These are phyloP conservation scores for Pugionium cornutum DNA, from an alignment of 345 rosid species.

Conservation along the genomic window DNA sequence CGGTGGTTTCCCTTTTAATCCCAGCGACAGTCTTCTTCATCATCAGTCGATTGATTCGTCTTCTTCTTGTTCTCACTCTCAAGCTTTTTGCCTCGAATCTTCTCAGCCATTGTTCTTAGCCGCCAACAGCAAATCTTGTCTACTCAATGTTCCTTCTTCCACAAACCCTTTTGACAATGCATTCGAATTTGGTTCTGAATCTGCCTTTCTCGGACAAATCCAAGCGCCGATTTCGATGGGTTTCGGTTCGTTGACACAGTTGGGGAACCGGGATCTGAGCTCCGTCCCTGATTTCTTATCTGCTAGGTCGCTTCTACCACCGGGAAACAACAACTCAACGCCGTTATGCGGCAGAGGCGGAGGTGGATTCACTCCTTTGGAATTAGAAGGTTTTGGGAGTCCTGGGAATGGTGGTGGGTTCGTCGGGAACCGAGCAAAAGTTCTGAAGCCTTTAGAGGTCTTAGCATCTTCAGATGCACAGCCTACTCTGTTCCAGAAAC, in stretches of 20 bases:
- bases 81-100: constrained; percentile 55
- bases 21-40: constrained; percentile 47
- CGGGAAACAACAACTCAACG: constrained; percentile 39
- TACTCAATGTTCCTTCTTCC: constrained; percentile 44
- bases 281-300: constrained; percentile 52
- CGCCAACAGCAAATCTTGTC: constrained; percentile 45
- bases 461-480: constrained; percentile 58
- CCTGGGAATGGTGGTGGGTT: constrained; percentile 39
- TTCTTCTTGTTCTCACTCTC: constrained; percentile 70
- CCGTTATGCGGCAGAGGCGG: constrained; percentile 28
- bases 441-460: constrained; percentile 59
- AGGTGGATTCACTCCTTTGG: constrained; percentile 42
- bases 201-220: constrained; percentile 47
- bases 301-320: constrained; percentile 42
- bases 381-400: constrained; percentile 59
- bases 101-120: constrained; percentile 40
- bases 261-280: constrained; percentile 48
- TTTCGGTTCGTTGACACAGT: constrained; percentile 41
- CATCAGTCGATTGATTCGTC: constrained; percentile 62
- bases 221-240: constrained; percentile 50
- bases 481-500: constrained; percentile 80
- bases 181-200: constrained; percentile 61
- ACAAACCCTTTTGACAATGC: constrained; percentile 58
- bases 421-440: constrained; percentile 44
- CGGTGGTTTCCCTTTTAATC: constrained; percentile 43